phyloP scores from a whole-genome alignment of 345 rosid species.

The Dipteronia sinensis region DNA sequence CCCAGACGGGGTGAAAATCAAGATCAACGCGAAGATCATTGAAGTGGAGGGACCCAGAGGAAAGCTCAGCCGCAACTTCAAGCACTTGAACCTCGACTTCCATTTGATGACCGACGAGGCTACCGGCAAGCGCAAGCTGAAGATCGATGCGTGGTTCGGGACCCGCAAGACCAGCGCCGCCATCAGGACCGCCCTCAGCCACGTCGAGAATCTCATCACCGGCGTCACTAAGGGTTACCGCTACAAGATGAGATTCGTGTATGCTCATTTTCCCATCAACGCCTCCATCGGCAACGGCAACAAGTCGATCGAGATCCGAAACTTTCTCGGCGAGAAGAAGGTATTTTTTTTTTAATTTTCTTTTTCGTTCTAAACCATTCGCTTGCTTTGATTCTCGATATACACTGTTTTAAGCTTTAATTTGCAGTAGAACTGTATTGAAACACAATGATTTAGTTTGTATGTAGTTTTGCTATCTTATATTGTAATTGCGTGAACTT shows the following conservation, averaged over 20 bases:
- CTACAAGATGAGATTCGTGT: constrained; percentile 37
- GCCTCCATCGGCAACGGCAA: constrained; percentile 29
- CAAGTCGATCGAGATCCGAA: too few relatives aligned
- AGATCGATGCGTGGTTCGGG: constrained; percentile 47
- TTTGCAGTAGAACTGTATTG: too few relatives aligned
- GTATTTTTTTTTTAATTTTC: not conserved
- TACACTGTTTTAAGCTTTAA: too few relatives aligned
- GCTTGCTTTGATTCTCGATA: too few relatives aligned
- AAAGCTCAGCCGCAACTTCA: constrained; percentile 45
- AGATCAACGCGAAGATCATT: constrained; percentile 28
- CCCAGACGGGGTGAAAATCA: constrained; percentile 1
- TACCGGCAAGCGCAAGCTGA: constrained; percentile 30
- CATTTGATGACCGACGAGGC: constrained; percentile 38
- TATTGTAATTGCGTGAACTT: not conserved
- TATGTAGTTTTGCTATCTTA: not conserved
- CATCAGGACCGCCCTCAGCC: constrained; percentile 5
- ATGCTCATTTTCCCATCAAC: constrained; percentile 39
- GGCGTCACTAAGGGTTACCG: constrained; percentile 29
- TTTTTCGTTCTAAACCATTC: too few relatives aligned
- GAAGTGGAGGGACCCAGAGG: constrained; percentile 43
- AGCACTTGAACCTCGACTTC: constrained; percentile 56
- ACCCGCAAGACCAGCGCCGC: constrained; percentile 38
- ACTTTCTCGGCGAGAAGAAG: too few relatives aligned
- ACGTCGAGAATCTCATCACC: not conserved
- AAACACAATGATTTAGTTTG: not conserved